A percentile compares a stretch with the other conserved stretches of the same genome.
Evolutionary conservation across 441 rosid genomes (phyloP).

Genomic region (Theobroma grandiflorum): DNA sequence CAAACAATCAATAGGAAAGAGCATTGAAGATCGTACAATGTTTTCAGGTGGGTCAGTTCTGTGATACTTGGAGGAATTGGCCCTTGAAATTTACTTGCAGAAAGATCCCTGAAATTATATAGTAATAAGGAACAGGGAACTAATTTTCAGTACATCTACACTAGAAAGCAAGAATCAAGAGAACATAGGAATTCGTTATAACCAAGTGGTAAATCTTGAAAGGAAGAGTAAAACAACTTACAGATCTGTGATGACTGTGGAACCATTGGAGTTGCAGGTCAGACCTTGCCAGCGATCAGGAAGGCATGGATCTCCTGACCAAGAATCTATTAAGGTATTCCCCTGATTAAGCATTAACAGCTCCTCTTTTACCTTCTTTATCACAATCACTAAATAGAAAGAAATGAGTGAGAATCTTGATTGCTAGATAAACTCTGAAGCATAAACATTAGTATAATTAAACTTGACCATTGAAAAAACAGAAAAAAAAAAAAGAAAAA

Average conservation of each 20-base stretch:
- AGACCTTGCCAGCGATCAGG: conserved; percentile 63
- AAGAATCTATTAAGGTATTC: conserved; percentile 42
- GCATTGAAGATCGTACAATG: conserved; percentile 51
- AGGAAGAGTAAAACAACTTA: conserved; percentile 41
- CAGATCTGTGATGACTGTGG: conserved; percentile 51
- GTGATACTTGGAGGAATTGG: conserved; percentile 47
- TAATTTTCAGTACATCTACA: background rate
- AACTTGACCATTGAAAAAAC: background rate
- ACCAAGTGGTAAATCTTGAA: background rate
- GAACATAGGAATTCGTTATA: background rate
- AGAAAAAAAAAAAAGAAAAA: too few species aligned
- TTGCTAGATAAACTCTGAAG: background rate
- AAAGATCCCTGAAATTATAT: conserved; percentile 54
- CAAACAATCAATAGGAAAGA: conserved; percentile 16
- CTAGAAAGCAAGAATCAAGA: background rate
- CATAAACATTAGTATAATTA: background rate
- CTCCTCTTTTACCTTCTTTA: conserved; percentile 43
- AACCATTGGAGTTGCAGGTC: conserved; percentile 46
- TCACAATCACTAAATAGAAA: conserved; percentile 49
- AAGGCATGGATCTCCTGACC: conserved; percentile 81
- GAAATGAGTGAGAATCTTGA: background rate
- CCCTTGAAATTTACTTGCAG: conserved; percentile 49
- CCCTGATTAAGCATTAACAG: conserved; percentile 43
- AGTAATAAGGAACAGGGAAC: background rate
- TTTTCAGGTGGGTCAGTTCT: conserved; percentile 44